Evolutionary conservation across 2,329 filamentous ascomycete genomes (phyloP).

Genomic region (Curvularia spicifera): DNA sequence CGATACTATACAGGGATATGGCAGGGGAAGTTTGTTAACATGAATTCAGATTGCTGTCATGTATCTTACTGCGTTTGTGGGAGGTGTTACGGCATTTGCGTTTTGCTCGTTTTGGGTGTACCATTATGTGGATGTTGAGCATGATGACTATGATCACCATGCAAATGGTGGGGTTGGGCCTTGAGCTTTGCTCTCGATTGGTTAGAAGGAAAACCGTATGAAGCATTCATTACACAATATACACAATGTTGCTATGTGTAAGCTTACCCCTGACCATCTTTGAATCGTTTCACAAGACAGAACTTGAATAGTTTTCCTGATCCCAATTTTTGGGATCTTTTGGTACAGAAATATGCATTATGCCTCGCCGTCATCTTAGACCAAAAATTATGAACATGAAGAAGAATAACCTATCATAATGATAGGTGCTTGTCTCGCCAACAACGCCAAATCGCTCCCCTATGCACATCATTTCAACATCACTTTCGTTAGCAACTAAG

Average conservation of each 20-base stretch:
- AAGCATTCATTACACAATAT: too few relatives aligned
- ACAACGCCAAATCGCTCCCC: neutral
- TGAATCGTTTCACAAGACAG: neutral
- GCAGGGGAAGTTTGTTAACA: neutral
- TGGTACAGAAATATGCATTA: neutral
- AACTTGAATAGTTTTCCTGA: neutral
- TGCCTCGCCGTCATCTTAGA: neutral
- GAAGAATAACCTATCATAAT: neutral
- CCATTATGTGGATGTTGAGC: neutral
- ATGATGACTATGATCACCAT: neutral
- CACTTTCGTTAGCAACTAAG: neutral
- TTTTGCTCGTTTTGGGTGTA: conserved; percentile 2
- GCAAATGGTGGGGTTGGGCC: neutral
- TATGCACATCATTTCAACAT: neutral
- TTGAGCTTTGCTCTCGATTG: neutral
- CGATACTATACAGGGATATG: neutral
- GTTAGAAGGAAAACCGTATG: too few relatives aligned
- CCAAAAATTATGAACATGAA: neutral
- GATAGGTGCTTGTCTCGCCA: neutral
- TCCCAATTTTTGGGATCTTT: too few relatives aligned
- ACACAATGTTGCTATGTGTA: neutral
- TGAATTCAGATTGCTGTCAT: neutral
- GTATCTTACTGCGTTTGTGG: neutral
- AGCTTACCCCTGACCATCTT: neutral
- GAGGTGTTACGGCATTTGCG: neutral